Evolutionary conservation across 495 filamentous ascomycete genomes (phyloP).

Genomic region (Podospora pseudocomata): DNA sequence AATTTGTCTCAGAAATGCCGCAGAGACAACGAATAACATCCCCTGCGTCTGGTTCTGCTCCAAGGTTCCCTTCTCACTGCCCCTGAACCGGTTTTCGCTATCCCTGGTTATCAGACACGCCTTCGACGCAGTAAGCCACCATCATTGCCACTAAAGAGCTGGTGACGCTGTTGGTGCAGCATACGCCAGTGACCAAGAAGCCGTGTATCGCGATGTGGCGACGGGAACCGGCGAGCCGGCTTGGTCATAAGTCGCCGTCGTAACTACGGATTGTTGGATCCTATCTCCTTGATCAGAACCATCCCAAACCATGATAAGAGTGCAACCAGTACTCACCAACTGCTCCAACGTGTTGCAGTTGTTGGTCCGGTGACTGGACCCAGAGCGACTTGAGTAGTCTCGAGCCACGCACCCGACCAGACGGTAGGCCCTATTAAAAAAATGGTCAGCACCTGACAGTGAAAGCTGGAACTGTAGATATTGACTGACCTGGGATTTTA

Average conservation of each 20-base stretch:
- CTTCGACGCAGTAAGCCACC: not conserved
- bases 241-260: conserved; percentile 24
- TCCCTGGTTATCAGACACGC: not conserved
- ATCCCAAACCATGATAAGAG: not conserved
- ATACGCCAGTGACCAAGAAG: conserved; percentile 28
- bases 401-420: conserved; percentile 35
- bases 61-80: not conserved
- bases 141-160: not conserved
- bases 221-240: conserved; percentile 16
- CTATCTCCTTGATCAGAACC: not conserved
- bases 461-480: not conserved
- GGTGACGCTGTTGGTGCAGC: conserved; percentile 11
- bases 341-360: conserved; percentile 30
- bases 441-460: not conserved
- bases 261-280: conserved; percentile 35
- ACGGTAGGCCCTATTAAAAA: conserved; percentile 29
- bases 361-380: conserved; percentile 26
- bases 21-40: not conserved
- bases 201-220: conserved; percentile 29
- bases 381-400: conserved; percentile 29
- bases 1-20: not conserved
- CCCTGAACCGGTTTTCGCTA: not conserved
- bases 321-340: conserved; percentile 19
- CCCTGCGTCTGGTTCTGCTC: not conserved
- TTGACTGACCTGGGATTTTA: conserved; percentile 21